Conservation (phyloP, 257 asterid genomes). For the Schizonepeta tenuifolia region DNA sequence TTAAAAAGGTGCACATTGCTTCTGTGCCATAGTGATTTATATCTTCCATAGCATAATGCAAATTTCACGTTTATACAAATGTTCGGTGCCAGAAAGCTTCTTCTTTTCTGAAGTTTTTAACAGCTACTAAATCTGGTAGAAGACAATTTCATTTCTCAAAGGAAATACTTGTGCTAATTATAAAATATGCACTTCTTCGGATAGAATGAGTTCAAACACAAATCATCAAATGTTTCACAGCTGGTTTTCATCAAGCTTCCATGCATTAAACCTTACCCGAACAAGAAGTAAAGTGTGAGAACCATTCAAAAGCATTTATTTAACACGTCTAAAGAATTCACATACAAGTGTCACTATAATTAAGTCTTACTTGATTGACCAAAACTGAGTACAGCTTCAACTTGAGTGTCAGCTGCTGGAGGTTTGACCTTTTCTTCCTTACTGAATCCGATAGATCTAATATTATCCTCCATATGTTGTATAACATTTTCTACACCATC, state of each 20-base stretch:
- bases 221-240: neutral
- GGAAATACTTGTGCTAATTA: neutral
- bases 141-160: neutral
- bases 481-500: conserved; percentile 68
- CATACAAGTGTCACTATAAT: conserved; percentile 3
- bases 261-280: neutral
- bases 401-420: conserved; percentile 64
- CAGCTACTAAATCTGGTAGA: neutral
- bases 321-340: conserved; percentile 9
- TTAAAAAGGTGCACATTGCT: conserved; percentile 5
- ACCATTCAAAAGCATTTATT: conserved; percentile 16
- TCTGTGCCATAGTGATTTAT: conserved; percentile 4
- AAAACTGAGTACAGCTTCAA: conserved; percentile 62
- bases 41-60: conserved; percentile 3
- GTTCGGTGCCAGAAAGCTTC: neutral
- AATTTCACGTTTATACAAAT: neutral
- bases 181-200: neutral
- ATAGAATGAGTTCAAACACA: neutral
- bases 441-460: conserved; percentile 55
- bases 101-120: neutral
- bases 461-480: conserved; percentile 63
- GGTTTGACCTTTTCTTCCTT: conserved; percentile 56
- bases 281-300: conserved; percentile 11
- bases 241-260: conserved; percentile 10
- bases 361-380: conserved; percentile 60